phyloP scores from a whole-genome alignment of 2,329 filamentous ascomycete genomes.

The Colletotrichum costaricense region DNA sequence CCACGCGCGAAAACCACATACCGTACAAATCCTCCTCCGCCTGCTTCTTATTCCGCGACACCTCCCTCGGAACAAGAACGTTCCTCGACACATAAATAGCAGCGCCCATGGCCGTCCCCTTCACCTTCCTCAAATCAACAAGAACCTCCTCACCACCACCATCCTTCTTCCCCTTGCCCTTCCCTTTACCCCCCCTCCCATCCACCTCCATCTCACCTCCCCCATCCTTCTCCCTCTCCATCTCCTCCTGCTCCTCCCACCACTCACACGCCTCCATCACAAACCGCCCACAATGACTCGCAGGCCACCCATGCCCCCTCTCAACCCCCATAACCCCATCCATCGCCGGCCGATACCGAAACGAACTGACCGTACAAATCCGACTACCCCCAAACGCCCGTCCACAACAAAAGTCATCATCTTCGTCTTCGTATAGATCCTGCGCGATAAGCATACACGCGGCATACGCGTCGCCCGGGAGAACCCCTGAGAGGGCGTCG shows the following conservation, averaged over 20 bases:
- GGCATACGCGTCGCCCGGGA: slow-evolving; percentile 69
- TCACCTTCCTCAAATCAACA: slow-evolving; percentile 2
- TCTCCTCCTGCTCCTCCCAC: slow-evolving; percentile 51
- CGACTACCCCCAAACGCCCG: slow-evolving; percentile 73
- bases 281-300: slow-evolving; percentile 68
- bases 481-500: slow-evolving; percentile 62
- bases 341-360: slow-evolving; percentile 69
- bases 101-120: slow-evolving; percentile 44
- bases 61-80: slow-evolving; percentile 38
- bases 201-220: neutral
- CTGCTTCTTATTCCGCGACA: neutral
- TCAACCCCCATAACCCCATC: slow-evolving; percentile 53
- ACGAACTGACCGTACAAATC: slow-evolving; percentile 67
- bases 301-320: slow-evolving; percentile 70
- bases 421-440: slow-evolving; percentile 74
- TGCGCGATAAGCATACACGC: slow-evolving; percentile 67
- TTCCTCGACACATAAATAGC: slow-evolving; percentile 46
- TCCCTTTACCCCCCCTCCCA: neutral
- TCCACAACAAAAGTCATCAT: slow-evolving; percentile 76
- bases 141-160: neutral
- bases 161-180: neutral
- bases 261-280: slow-evolving; percentile 52
- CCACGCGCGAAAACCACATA: slow-evolving; percentile 69
- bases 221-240: slow-evolving; percentile 45
- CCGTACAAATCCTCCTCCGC: slow-evolving; percentile 43